Percentiles rank a stretch among this genome's conserved stretches.
These are phyloP conservation scores for Colletotrichum tropicicola DNA, from an alignment of 2,329 filamentous ascomycete genomes.

Conservation along the genomic window DNA sequence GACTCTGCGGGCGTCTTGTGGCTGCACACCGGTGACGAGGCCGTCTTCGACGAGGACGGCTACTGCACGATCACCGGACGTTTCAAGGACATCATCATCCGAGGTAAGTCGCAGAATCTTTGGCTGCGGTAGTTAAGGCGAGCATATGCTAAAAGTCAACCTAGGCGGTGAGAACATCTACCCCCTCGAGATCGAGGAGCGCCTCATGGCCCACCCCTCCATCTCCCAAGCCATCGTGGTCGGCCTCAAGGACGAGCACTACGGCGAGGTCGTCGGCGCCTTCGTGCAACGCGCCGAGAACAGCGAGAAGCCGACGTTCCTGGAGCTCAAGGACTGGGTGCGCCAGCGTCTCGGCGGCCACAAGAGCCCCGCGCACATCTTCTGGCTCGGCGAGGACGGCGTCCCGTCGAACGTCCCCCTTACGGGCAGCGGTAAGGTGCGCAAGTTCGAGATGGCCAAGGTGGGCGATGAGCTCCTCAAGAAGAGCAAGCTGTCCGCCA, in stretches of 20 bases:
- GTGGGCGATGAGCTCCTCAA: conserved; percentile 63
- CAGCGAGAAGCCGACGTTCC: conserved; percentile 51
- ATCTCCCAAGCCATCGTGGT: conserved; percentile 74
- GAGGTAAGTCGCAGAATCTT: conserved; percentile 53
- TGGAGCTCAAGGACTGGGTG: conserved; percentile 71
- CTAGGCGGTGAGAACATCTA: conserved; percentile 78
- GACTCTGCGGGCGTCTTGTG: conserved; percentile 66
- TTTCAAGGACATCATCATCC: conserved; percentile 83
- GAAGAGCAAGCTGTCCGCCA: conserved; percentile 52
- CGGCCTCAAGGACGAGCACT: conserved; percentile 74
- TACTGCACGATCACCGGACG: conserved; percentile 79
- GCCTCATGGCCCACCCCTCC: conserved; percentile 70
- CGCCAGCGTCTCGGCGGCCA: conserved; percentile 69
- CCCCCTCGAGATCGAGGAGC: conserved; percentile 79
- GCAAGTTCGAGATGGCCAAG: conserved; percentile 71
- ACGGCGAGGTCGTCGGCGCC: conserved; percentile 77
- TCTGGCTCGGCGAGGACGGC: conserved; percentile 74
- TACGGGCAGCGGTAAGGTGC: conserved; percentile 78
- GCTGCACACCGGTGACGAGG: conserved; percentile 75
- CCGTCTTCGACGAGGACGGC: conserved; percentile 72
- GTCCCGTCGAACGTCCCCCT: conserved; percentile 66
- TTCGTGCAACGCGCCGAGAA: conserved; percentile 60
- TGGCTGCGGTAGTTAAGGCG: background rate
- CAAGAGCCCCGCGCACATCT: conserved; percentile 78
- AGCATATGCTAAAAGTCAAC: conserved; percentile 31